Base-by-base conservation (phyloP, 305 asterid genomes). In the Rubia tinctorum region DNA sequence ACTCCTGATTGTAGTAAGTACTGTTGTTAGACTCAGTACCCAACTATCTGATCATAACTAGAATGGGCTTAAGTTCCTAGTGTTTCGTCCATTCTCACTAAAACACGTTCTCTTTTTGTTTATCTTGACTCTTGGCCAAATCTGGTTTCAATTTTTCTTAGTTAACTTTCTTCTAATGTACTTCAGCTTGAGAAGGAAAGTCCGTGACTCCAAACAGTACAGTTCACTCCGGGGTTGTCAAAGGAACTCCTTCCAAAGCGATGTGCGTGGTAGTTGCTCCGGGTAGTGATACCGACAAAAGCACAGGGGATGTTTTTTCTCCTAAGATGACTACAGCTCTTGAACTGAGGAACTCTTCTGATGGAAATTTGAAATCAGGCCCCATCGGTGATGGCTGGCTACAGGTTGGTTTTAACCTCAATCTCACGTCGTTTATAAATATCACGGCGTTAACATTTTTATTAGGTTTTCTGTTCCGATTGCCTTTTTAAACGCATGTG, bases 331-430 rank as follows among this genome's bases (percentile, higher is more conserved):
- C 76, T 79, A 69, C 86, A 63, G 63, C 81, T 23, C 80, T 91
- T 82, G 96, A 83, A 56, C 82, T 88, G 60, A 83, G 84, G 76
- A 90, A 87, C 72, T 80, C 90, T 75, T 72, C 90, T 45, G 72
- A 69, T 72, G 65, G 70, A 30, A 84, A 80, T 79, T 58, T 75
- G 34, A 87, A 87, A 64, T 72, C 88, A 66, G 85, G 84, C 73
- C 87, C 90, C 4, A 70, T 78, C 67, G 79, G 80, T 69, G 95
- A 88, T 74, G 13, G 80, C 75, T 90, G 92, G 96, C 23, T 83
- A 75, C 93, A 86, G 97, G 99, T 94, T 66, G 12, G 53, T 66
- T 27, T 66, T 66, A n/a, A 71, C 71, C 80, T 71, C 37, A 68
- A 49, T 6, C 7, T 40, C 11, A 25, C 71, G 18, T 49, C 43